phyloP scores from a whole-genome alignment of 371 early-diverging fungal genomes.

The Mortierella sp. region DNA sequence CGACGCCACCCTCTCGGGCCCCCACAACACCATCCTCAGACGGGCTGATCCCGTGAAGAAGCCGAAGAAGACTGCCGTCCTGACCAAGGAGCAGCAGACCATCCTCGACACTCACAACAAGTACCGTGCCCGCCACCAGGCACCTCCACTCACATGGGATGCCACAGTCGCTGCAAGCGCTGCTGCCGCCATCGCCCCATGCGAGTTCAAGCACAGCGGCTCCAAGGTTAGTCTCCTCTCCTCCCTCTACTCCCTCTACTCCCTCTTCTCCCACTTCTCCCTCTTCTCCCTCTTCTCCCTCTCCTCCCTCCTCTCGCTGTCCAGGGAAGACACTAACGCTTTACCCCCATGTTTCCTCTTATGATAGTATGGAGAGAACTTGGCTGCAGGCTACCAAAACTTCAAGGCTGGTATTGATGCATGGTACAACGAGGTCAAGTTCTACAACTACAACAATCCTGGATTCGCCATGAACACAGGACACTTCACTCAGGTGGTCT shows the following conservation, averaged over 20 bases:
- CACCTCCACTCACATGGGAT: constrained; percentile 61
- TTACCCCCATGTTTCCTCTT: too few relatives aligned
- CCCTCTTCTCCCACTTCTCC: too few relatives aligned
- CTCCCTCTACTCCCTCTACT: too few relatives aligned
- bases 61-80: neutral
- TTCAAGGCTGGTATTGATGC: constrained; percentile 44
- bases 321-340: too few relatives aligned
- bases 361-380: constrained; percentile 59
- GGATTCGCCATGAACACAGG: constrained; percentile 52
- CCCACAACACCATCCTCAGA: neutral
- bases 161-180: constrained; percentile 48
- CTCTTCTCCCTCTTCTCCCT: too few relatives aligned
- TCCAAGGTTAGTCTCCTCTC: too few relatives aligned
- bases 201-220: constrained; percentile 57
- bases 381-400: constrained; percentile 57
- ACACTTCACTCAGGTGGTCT: constrained; percentile 67
- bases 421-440: constrained; percentile 61
- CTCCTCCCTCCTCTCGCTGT: too few relatives aligned
- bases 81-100: constrained; percentile 24
- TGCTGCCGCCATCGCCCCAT: constrained; percentile 63
- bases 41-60: too few relatives aligned
- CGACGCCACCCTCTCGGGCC: neutral
- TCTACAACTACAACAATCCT: constrained; percentile 57
- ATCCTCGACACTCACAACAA: constrained; percentile 59
- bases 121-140: constrained; percentile 57